phyloP scores from a whole-genome alignment of 2,329 filamentous ascomycete species.

The Ramichloridium luteum region DNA sequence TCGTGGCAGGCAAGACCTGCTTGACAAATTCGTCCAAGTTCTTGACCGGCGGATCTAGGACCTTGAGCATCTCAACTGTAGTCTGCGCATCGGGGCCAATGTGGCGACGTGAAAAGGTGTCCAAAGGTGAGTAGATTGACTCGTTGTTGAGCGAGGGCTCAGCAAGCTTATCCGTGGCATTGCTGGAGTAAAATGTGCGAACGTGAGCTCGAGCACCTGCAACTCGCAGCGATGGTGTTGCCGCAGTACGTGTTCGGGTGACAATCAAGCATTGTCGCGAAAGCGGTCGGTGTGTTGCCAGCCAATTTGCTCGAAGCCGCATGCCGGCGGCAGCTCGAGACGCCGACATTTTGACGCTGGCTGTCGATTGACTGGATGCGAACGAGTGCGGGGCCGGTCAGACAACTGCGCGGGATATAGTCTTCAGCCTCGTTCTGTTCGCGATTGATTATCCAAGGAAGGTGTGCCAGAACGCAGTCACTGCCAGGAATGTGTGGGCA shows the following conservation, averaged over 20 bases:
- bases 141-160: conserved; percentile 17
- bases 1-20: conserved; percentile 70
- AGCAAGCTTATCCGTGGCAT: conserved; percentile 13
- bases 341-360: conserved; percentile 16
- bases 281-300: conserved; percentile 20
- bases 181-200: conserved; percentile 21
- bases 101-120: conserved; percentile 68
- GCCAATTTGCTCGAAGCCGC: conserved; percentile 24
- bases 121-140: conserved; percentile 36
- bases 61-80: conserved; percentile 65
- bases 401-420: no score
- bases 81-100: conserved; percentile 68
- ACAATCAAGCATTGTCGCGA: conserved; percentile 18
- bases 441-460: no score
- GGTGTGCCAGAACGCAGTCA: no score
- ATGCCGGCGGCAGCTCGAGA: conserved; percentile 12
- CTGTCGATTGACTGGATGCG: no score
- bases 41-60: conserved; percentile 59
- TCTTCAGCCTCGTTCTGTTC: no score
- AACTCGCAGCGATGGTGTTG: conserved; percentile 5
- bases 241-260: conserved; percentile 7
- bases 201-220: conserved; percentile 6
- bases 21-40: conserved; percentile 71
- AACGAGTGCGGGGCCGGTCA: no score
- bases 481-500: no score